Evolutionary conservation across 1,284 basidiomycete genomes (phyloP).

Genomic region (Sporisorium graminicola): DNA sequence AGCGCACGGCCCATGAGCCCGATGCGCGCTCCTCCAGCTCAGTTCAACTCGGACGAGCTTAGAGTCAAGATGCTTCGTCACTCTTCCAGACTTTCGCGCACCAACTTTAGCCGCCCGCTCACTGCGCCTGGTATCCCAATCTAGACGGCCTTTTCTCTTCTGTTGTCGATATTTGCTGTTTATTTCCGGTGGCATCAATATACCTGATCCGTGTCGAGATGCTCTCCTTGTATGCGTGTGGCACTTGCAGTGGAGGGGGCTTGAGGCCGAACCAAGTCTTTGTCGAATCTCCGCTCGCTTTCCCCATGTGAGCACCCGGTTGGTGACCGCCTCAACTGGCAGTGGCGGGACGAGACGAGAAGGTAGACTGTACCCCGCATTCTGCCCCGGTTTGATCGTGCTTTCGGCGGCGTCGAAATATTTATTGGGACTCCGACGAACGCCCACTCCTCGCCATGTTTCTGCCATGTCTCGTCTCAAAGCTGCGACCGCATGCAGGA

Average conservation of each 20-base stretch:
- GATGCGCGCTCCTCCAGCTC: slow-evolving; percentile 36
- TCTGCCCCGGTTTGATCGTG: no score
- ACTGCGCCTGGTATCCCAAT: slow-evolving; percentile 37
- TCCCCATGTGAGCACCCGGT: no score
- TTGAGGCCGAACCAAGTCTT: no score
- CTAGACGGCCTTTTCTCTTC: background rate
- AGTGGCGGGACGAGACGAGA: background rate
- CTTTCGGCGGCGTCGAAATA: no score
- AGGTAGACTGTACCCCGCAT: no score
- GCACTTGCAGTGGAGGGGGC: no score
- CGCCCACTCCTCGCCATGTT: background rate
- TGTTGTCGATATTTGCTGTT: background rate
- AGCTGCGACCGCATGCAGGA: slow-evolving; percentile 2
- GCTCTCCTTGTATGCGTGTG: background rate
- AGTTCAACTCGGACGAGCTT: slow-evolving; percentile 43
- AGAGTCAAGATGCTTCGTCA: slow-evolving; percentile 49
- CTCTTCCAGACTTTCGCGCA: slow-evolving; percentile 21
- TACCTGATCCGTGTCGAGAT: background rate
- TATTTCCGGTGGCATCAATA: background rate
- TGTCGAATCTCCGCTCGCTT: no score
- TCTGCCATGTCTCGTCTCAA: slow-evolving; percentile 2
- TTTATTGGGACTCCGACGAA: slow-evolving; percentile 1
- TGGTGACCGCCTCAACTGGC: no score
- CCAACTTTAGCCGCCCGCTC: slow-evolving; percentile 33
- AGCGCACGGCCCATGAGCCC: slow-evolving; percentile 41